Percentiles rank a stretch among this genome's conserved stretches.
Evolutionary conservation across 305 asterid genomes (phyloP).

Genomic region (Nicotiana rustica): DNA sequence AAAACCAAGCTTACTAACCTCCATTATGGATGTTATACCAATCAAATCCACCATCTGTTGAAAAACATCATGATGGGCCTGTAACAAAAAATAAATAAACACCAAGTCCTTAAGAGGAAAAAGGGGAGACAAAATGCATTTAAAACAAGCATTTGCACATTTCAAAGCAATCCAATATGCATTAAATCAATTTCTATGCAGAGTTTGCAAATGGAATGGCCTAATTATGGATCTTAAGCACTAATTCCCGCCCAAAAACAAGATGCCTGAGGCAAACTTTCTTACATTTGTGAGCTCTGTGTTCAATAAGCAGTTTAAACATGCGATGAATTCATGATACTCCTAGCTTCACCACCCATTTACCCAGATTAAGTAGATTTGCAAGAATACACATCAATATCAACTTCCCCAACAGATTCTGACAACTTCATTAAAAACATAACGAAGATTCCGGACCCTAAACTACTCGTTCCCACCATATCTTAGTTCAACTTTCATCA

Average conservation of each 20-base stretch:
- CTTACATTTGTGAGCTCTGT: neutral
- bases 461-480: neutral
- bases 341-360: conserved; percentile 12
- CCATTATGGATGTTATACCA: conserved; percentile 98
- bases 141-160: neutral
- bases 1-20: conserved; percentile 58
- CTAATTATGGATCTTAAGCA: neutral
- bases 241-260: neutral
- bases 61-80: conserved; percentile 84
- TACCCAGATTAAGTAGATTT: neutral
- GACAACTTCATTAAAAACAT: neutral
- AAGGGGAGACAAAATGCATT: neutral
- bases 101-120: neutral
- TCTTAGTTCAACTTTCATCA: neutral
- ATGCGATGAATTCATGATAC: neutral
- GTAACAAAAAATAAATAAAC: conserved; percentile 39
- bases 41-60: conserved; percentile 93
- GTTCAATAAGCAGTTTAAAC: neutral
- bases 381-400: neutral
- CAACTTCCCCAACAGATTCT: neutral
- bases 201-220: conserved; percentile 20
- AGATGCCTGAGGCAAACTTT: neutral
- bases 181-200: conserved; percentile 5
- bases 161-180: conserved; percentile 6
- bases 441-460: conserved; percentile 12